Percentiles rank a stretch among this genome's conserved stretches.
Conservation (phyloP, 371 early-diverging fungal species). For the Conidiobolus incongruus region DNA sequence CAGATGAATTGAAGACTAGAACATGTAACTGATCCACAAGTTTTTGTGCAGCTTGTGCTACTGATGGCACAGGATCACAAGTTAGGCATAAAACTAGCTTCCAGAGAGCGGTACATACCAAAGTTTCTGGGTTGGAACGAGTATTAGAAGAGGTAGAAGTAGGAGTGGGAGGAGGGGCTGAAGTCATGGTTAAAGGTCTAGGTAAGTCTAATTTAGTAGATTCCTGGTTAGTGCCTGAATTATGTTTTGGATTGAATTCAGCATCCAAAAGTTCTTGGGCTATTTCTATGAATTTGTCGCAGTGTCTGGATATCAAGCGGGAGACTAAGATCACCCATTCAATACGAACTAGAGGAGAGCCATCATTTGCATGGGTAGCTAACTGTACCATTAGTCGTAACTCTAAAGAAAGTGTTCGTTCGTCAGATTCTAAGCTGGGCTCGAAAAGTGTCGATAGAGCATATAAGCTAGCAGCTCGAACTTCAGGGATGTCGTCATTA, state of each 20-base stretch:
- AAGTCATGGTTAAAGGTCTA: background rate
- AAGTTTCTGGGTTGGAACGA: constrained; percentile 12
- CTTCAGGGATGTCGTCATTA: constrained; percentile 54
- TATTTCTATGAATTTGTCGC: constrained; percentile 27
- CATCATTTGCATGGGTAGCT: constrained; percentile 40
- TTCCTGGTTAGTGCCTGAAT: constrained; percentile 4
- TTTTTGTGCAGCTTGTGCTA: constrained; percentile 28
- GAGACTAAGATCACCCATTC: constrained; percentile 56
- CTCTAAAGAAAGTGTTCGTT: too few relatives aligned
- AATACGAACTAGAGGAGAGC: constrained; percentile 55
- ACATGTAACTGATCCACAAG: constrained; percentile 53
- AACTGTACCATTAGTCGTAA: constrained; percentile 5
- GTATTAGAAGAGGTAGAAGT: constrained; percentile 9
- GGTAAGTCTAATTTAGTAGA: background rate
- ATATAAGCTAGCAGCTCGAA: constrained; percentile 61
- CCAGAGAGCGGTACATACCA: constrained; percentile 43
- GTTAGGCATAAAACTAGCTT: constrained; percentile 52
- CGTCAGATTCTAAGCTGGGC: constrained; percentile 11
- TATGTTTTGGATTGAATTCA: constrained; percentile 6
- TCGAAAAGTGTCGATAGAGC: constrained; percentile 61
- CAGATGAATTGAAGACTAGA: constrained; percentile 11
- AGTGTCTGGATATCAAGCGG: constrained; percentile 31
- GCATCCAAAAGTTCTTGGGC: constrained; percentile 46
- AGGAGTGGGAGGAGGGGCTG: background rate
- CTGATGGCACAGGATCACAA: constrained; percentile 51